Base-by-base conservation (phyloP, 169 alveolate species). In the Hammondia hammondi region DNA sequence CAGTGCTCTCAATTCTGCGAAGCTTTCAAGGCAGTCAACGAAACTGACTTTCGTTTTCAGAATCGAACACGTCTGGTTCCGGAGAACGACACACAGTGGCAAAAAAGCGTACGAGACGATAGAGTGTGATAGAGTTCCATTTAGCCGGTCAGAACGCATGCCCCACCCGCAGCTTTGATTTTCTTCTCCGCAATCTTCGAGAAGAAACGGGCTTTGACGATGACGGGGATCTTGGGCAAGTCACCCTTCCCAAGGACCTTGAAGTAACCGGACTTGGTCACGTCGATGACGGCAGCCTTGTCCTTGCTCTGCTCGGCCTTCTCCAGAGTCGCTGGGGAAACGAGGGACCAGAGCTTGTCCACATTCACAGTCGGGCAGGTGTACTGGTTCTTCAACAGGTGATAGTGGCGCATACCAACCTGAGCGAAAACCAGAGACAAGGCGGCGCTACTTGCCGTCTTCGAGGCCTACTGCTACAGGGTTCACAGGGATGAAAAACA, bases 241-340 rank as follows among this genome's bases (percentile, higher is more conserved):
- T 98, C 97, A 61, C 99, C 99, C 95, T 99, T 99, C 91, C 99
- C 99, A 81, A 99, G 97, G 85, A 99, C 99, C 97, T 99, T 99
- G 97, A 99, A 99, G 96, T 96, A 99, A 37, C 99, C 99, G 91
- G 97, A 97, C 97, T 98, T 98, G 81, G 99, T 98, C 89, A 98
- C 99, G 97, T 99, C 99, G 92, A 99, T 97, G 43, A 98, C 99
- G 70, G 99, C 99, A n/a, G 99, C 99, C 97, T 98, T 98, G 81
- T 96, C 99, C 88, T 88, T 94, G 67, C 89, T 77, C 73, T n/a
- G 92, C 84, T 97, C 97, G 88, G 97, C 98, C 92, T 98, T 98
- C 95, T 98, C 98, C 94, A 97, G 96, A 82, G 99, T 98, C 92
- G 98, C 98, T 95, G 97, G 99, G 24, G 99, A 98, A 72, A 99